phyloP scores from a whole-genome alignment of 2,329 filamentous ascomycete genomes.

The Alternaria brassicicola region DNA sequence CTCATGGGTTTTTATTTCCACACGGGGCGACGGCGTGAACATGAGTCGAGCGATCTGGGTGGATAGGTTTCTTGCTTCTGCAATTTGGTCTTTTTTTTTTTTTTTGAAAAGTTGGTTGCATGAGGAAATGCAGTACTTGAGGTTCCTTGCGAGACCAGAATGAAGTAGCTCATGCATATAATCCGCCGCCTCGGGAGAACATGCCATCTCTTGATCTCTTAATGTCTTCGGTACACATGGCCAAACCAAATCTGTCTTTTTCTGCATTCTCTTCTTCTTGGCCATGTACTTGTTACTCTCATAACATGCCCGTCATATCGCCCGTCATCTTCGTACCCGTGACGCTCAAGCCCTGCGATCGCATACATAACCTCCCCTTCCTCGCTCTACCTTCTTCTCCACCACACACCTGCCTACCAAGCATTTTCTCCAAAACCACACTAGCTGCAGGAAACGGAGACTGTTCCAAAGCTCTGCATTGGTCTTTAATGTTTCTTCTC shows the following conservation, averaged over 20 bases:
- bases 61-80: no score
- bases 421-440: not conserved
- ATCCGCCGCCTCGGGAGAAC: no score
- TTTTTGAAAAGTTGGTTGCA: not conserved
- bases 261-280: no score
- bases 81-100: not conserved
- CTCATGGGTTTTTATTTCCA: not conserved
- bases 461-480: no score
- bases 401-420: not conserved
- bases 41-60: not conserved
- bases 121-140: no score
- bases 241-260: not conserved
- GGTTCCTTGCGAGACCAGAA: not conserved
- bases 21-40: not conserved
- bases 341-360: not conserved
- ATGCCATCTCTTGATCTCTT: not conserved
- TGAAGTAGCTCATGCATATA: not conserved
- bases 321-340: no score
- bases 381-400: not conserved
- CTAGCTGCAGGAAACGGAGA: no score
- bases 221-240: not conserved
- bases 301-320: rapidly evolving
- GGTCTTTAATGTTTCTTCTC: no score
- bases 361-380: not conserved
- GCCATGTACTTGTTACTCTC: not conserved